Conservation (phyloP, 495 filamentous ascomycete genomes). For the Talaromyces borbonicus region DNA sequence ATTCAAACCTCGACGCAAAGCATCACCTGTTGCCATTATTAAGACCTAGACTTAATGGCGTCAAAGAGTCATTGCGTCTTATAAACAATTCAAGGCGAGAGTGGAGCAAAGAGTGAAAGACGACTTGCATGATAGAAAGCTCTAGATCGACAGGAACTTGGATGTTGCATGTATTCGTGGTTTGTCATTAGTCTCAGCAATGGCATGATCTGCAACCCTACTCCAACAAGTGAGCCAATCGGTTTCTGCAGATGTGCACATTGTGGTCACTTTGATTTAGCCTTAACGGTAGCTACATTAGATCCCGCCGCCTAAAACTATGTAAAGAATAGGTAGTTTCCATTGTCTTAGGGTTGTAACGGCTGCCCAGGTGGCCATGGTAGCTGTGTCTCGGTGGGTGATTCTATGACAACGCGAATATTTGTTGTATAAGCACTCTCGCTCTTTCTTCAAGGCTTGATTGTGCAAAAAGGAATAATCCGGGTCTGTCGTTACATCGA, state of each 20-base stretch:
- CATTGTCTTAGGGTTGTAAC: not conserved
- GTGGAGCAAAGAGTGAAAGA: not conserved
- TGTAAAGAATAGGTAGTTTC: slow-evolving; percentile 1
- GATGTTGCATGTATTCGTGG: not conserved
- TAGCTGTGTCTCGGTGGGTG: not conserved
- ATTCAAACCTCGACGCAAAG: not conserved
- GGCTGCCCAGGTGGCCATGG: not conserved
- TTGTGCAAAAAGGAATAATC: not conserved
- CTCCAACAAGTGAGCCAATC: not conserved
- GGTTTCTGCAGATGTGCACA: not conserved
- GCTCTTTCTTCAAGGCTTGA: not conserved
- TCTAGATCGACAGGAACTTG: slow-evolving; percentile 3
- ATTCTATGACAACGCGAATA: not conserved
- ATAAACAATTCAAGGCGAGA: not conserved
- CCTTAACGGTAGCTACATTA: not conserved
- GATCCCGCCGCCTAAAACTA: not conserved
- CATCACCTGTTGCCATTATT: not conserved
- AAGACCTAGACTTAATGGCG: not conserved
- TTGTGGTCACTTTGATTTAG: not conserved
- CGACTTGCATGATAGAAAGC: not conserved
- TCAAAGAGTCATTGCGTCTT: not conserved
- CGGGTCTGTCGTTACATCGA: not conserved
- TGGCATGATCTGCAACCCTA: not conserved
- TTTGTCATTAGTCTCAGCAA: not conserved
- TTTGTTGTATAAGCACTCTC: not conserved